Percentiles rank a stretch among this genome's conserved stretches.
phyloP scores from a whole-genome alignment of 441 rosid genomes.

The Cnidoscolus chayamansa region DNA sequence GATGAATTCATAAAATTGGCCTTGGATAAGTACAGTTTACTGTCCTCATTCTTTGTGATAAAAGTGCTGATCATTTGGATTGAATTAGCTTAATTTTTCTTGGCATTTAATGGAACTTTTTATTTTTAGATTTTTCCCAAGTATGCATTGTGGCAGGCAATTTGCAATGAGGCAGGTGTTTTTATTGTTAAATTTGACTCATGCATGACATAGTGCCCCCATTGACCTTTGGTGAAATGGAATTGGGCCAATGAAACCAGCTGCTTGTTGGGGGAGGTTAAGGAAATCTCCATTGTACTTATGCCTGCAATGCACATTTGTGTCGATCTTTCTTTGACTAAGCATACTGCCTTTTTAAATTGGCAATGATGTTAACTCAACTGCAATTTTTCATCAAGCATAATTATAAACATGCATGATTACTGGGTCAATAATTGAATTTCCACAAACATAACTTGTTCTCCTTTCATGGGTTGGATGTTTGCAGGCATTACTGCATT shows the following conservation, averaged over 20 bases:
- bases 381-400: not conserved
- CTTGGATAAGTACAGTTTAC: constrained; percentile 21
- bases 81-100: constrained; percentile 8
- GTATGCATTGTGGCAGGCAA: constrained; percentile 16
- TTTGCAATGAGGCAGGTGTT: constrained; percentile 19
- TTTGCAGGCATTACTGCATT: constrained; percentile 74
- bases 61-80: constrained; percentile 12
- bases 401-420: not conserved
- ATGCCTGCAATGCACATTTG: not conserved
- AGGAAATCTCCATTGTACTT: constrained; percentile 11
- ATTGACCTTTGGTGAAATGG: constrained; percentile 23
- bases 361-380: not conserved
- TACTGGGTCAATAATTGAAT: constrained; percentile 9
- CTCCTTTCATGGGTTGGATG: constrained; percentile 13
- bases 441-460: constrained; percentile 19
- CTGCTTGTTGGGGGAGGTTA: constrained; percentile 17
- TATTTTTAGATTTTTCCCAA: constrained; percentile 15
- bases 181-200: constrained; percentile 1
- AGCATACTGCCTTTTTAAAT: not conserved
- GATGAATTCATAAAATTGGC: constrained; percentile 25
- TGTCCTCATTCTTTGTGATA: constrained; percentile 9
- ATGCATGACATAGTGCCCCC: constrained; percentile 19
- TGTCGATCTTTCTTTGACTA: not conserved
- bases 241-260: constrained; percentile 18
- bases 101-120: constrained; percentile 15